phyloP scores from a whole-genome alignment of 2,329 filamentous ascomycete species.

The Ophioceras dolichostomum region DNA sequence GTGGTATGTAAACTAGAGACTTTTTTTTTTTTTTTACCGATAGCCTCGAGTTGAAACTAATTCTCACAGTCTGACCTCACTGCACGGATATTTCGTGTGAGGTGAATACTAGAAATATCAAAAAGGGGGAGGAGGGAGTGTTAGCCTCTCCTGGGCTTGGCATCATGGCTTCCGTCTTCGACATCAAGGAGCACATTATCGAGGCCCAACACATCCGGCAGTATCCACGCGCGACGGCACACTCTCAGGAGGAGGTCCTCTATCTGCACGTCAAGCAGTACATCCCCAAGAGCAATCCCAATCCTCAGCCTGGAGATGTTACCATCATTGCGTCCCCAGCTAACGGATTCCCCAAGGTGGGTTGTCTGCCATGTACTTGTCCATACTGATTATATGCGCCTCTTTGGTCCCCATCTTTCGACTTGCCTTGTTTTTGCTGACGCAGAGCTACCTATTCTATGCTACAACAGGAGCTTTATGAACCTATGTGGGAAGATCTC shows the following conservation, averaged over 20 bases:
- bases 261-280: conserved; percentile 79
- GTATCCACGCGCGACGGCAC: conserved; percentile 60
- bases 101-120: no score
- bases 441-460: conserved; percentile 4
- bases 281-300: conserved; percentile 57
- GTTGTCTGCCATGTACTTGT: no score
- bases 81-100: no score
- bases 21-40: no score
- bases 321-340: conserved; percentile 82
- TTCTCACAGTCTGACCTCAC: no score
- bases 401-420: background rate
- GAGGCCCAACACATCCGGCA: conserved; percentile 71
- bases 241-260: conserved; percentile 62
- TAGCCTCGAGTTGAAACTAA: no score
- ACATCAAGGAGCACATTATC: conserved; percentile 61
- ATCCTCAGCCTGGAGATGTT: conserved; percentile 60
- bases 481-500: conserved; percentile 82
- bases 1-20: no score
- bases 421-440: background rate
- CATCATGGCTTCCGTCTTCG: conserved; percentile 33
- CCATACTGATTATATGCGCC: background rate
- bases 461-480: conserved; percentile 66
- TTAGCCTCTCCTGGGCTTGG: no score
- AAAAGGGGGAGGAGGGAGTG: no score
- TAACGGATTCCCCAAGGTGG: conserved; percentile 87